Conservation (phyloP, 1,139 yeast genomes). For the Taphrina communis region DNA sequence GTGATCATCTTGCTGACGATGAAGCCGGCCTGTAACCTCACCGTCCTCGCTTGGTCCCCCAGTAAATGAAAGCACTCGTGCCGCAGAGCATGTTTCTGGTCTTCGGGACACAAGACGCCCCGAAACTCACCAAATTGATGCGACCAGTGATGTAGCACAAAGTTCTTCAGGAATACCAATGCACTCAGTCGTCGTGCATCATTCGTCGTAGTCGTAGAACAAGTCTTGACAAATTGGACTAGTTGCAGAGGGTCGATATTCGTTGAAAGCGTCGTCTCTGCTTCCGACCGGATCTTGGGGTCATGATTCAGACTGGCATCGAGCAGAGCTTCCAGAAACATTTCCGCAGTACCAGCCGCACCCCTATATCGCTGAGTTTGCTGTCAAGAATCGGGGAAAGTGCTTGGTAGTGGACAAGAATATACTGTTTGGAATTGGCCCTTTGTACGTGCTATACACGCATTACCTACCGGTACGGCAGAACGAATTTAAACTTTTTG, state of each 20-base stretch:
- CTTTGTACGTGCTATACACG: no score
- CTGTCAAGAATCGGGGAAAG: no score
- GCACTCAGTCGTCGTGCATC: slow-evolving; percentile 35
- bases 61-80: slow-evolving; percentile 32
- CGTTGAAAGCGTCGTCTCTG: slow-evolving; percentile 16
- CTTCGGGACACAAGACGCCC: slow-evolving; percentile 37
- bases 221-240: slow-evolving; percentile 5
- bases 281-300: not conserved
- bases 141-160: slow-evolving; percentile 43
- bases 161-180: slow-evolving; percentile 40
- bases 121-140: slow-evolving; percentile 40
- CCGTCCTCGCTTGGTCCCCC: slow-evolving; percentile 27
- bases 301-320: slow-evolving; percentile 21
- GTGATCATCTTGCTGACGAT: slow-evolving; percentile 41
- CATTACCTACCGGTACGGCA: no score
- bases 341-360: not conserved
- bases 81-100: slow-evolving; percentile 33
- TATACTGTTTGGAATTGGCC: not conserved
- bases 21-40: slow-evolving; percentile 42
- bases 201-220: slow-evolving; percentile 1
- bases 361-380: no score
- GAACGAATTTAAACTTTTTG: no score
- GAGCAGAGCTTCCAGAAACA: slow-evolving; percentile 27
- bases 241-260: not conserved
- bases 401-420: not conserved